Evolutionary conservation across 169 alveolate species (phyloP).

Genomic region (Babesia bovis): DNA sequence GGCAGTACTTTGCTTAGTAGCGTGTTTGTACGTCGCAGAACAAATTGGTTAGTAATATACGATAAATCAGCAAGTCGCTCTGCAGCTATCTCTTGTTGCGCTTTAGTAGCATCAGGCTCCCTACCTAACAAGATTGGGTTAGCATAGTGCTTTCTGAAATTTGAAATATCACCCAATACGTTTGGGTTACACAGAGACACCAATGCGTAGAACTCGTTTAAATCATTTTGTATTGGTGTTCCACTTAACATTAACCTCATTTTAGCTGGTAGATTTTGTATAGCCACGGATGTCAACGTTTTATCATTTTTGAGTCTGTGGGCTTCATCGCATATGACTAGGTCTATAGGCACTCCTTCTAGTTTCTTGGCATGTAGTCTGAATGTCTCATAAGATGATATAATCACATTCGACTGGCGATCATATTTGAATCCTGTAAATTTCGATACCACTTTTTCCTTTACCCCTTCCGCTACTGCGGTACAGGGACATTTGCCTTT

Average conservation of each 20-base stretch:
- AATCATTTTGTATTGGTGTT: constrained; percentile 89
- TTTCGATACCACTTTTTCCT: constrained; percentile 85
- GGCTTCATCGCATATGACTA: constrained; percentile 94
- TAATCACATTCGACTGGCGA: constrained; percentile 77
- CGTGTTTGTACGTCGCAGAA: constrained; percentile 86
- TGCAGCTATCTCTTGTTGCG: constrained; percentile 83
- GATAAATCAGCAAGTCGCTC: constrained; percentile 86
- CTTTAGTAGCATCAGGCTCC: constrained; percentile 88
- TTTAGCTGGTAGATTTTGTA: constrained; percentile 85
- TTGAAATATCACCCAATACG: constrained; percentile 81
- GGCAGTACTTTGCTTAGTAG: constrained; percentile 87
- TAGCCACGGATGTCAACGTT: constrained; percentile 87
- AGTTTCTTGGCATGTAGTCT: constrained; percentile 81
- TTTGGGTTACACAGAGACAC: constrained; percentile 87
- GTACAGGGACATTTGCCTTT: constrained; percentile 84
- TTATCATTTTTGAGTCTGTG: constrained; percentile 92
- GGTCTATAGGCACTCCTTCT: constrained; percentile 89
- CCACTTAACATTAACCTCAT: constrained; percentile 87
- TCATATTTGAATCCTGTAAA: constrained; percentile 88
- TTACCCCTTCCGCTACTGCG: constrained; percentile 85
- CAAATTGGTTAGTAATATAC: constrained; percentile 85
- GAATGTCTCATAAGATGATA: constrained; percentile 91
- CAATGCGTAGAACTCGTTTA: constrained; percentile 86
- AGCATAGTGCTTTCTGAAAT: constrained; percentile 78
- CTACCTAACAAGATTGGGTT: constrained; percentile 86